Evolutionary conservation across 2,329 filamentous ascomycete species (phyloP).

Genomic region (Aspergillus brunneoviolaceus): DNA sequence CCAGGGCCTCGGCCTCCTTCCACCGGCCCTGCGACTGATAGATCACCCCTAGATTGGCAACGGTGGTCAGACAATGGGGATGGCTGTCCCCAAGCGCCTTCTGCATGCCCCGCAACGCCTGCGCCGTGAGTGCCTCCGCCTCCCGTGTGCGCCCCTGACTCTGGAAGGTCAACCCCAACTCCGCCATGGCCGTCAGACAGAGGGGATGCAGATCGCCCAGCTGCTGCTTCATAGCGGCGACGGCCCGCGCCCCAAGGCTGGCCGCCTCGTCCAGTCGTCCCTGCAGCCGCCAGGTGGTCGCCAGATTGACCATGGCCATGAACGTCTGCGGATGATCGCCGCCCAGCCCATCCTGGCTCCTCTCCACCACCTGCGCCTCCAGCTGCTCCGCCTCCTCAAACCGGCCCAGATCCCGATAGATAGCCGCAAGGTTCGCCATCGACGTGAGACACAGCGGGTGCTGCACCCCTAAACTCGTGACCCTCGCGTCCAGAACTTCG

Average conservation of each 20-base stretch:
- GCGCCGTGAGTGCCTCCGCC: slow-evolving; percentile 6
- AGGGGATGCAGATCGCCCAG: slow-evolving; percentile 4
- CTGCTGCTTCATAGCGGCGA: slow-evolving; percentile 3
- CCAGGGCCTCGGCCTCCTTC: slow-evolving; percentile 7
- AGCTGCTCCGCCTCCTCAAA: slow-evolving; percentile 13
- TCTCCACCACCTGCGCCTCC: slow-evolving; percentile 8
- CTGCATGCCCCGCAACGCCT: slow-evolving; percentile 9
- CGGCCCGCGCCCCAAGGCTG: background rate
- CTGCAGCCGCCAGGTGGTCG: slow-evolving; percentile 9
- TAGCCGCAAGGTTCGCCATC: slow-evolving; percentile 13
- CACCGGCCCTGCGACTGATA: slow-evolving; percentile 13
- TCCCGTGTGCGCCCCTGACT: background rate
- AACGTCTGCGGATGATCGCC: slow-evolving; percentile 14
- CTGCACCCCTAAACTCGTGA: background rate
- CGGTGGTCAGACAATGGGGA: slow-evolving; percentile 9
- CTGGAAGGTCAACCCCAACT: slow-evolving; percentile 12
- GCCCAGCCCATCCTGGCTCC: slow-evolving; percentile 6
- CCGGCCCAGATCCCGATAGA: slow-evolving; percentile 8
- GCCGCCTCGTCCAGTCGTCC: slow-evolving; percentile 6
- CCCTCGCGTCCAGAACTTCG: slow-evolving; percentile 1
- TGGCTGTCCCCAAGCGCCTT: slow-evolving; percentile 3
- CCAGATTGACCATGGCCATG: slow-evolving; percentile 10
- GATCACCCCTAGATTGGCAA: slow-evolving; percentile 8
- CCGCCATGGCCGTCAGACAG: slow-evolving; percentile 12
- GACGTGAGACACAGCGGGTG: slow-evolving; percentile 8